Conservation (phyloP, 768 basidiomycete genomes). For the Calocera cornea region DNA sequence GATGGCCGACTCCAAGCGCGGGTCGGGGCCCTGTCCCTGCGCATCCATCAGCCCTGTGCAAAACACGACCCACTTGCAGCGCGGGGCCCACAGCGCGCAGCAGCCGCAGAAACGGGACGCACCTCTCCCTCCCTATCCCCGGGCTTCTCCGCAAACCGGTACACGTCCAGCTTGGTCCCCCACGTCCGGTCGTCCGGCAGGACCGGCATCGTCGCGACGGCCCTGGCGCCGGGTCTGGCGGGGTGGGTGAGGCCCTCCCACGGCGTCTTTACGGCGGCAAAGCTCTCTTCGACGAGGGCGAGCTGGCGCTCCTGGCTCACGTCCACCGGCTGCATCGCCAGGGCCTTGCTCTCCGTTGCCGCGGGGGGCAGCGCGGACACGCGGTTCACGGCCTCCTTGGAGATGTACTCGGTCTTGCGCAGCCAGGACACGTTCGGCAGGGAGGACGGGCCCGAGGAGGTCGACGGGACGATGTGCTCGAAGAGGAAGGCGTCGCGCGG, state of each 20-base stretch:
- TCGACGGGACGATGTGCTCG: conserved; percentile 30
- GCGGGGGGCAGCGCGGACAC: not conserved
- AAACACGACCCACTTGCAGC: not conserved
- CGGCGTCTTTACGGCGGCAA: not conserved
- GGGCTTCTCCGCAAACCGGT: conserved; percentile 72
- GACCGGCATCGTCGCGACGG: conserved; percentile 69
- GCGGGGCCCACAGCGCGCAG: not conserved
- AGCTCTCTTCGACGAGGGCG: not conserved
- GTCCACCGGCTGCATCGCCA: not conserved
- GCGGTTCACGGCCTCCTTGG: not conserved
- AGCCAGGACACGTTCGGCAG: conserved; percentile 65
- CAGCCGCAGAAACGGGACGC: conserved; percentile 16
- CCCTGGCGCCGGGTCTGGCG: conserved; percentile 58
- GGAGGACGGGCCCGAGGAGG: conserved; percentile 27
- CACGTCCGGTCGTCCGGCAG: conserved; percentile 76
- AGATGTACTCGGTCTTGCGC: conserved; percentile 78
- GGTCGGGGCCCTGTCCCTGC: conserved; percentile 52
- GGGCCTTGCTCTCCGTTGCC: not conserved
- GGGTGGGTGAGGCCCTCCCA: conserved; percentile 51
- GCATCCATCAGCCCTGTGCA: not conserved
- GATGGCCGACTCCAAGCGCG: conserved; percentile 71
- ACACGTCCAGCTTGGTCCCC: conserved; percentile 80
- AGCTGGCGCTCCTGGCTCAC: not conserved
- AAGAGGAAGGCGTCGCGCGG: conserved; percentile 44
- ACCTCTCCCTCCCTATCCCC: conserved; percentile 66